These are phyloP conservation scores for Cucurbitaria berberidis DNA, from an alignment of 2,329 filamentous ascomycete genomes.

Conservation along the genomic window DNA sequence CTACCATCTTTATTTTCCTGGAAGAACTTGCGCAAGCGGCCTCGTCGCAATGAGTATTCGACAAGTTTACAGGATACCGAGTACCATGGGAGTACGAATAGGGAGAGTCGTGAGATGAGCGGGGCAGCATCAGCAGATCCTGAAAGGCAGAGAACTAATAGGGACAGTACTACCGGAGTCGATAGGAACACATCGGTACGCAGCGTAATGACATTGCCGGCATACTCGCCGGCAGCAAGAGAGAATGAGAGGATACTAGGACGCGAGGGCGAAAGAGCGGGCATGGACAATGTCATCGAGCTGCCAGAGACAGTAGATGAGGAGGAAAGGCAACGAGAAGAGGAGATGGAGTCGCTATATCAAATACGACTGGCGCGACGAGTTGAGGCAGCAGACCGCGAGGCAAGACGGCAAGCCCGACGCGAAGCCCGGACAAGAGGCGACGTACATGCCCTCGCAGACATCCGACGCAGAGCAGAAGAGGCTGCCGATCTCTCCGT, in stretches of 20 bases:
- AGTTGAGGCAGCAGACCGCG: conserved; percentile 75
- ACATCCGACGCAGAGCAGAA: conserved; percentile 58
- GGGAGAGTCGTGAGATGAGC: conserved; percentile 39
- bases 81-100: conserved; percentile 27
- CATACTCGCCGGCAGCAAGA: conserved; percentile 75
- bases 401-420: conserved; percentile 72
- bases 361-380: conserved; percentile 83
- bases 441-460: conserved; percentile 72
- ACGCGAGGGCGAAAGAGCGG: conserved; percentile 87
- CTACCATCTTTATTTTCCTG: conserved; percentile 43
- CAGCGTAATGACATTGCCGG: conserved; percentile 91
- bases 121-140: conserved; percentile 30
- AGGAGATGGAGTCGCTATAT: conserved; percentile 92
- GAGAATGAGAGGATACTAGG: conserved; percentile 83
- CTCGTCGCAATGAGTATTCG: conserved; percentile 41
- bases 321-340: conserved; percentile 77
- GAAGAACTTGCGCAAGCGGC: conserved; percentile 33
- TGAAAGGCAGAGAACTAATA: conserved; percentile 33
- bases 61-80: conserved; percentile 44
- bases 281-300: conserved; percentile 89
- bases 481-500: conserved; percentile 50
- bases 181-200: conserved; percentile 86
- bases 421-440: conserved; percentile 74
- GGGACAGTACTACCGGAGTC: conserved; percentile 57
- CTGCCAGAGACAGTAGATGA: conserved; percentile 80